Evolutionary conservation across 441 rosid genomes (phyloP).

Genomic region (Populus trichocarpa): DNA sequence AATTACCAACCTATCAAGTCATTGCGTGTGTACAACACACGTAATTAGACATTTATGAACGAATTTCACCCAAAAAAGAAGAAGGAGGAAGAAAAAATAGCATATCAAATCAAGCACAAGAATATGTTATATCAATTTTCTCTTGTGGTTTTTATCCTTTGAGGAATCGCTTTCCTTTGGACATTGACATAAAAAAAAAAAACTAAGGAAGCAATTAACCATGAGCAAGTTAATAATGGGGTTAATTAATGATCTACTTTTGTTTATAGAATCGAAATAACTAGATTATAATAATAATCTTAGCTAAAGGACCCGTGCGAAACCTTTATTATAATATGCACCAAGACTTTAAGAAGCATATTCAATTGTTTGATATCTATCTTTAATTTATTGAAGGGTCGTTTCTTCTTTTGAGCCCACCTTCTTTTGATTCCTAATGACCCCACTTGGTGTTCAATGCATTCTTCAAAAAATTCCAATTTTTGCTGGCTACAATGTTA

Average conservation of each 20-base stretch:
- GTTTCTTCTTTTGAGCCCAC: conserved; percentile 35
- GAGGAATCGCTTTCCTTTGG: neutral
- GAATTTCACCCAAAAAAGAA: neutral
- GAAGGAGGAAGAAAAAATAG: neutral
- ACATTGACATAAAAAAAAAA: neutral
- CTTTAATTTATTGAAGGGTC: conserved; percentile 23
- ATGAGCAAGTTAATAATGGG: conserved; percentile 35
- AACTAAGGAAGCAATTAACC: conserved; percentile 19
- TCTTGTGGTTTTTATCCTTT: conserved; percentile 7
- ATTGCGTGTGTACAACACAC: neutral
- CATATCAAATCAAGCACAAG: neutral
- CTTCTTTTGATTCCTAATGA: conserved; percentile 11
- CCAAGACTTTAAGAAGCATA: neutral
- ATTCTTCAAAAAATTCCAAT: conserved; percentile 11
- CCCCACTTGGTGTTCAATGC: conserved; percentile 17
- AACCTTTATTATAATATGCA: conserved; percentile 6
- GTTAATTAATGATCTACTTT: conserved; percentile 5
- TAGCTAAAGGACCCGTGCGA: conserved; percentile 8
- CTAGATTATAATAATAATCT: conserved; percentile 4
- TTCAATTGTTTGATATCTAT: neutral
- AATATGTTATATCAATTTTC: neutral
- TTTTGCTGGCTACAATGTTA: neutral
- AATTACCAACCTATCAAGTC: neutral
- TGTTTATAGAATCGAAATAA: conserved; percentile 7
- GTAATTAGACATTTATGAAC: neutral